Conservation (phyloP, 2,329 filamentous ascomycete genomes). For the Epichloe brachyelytri region DNA sequence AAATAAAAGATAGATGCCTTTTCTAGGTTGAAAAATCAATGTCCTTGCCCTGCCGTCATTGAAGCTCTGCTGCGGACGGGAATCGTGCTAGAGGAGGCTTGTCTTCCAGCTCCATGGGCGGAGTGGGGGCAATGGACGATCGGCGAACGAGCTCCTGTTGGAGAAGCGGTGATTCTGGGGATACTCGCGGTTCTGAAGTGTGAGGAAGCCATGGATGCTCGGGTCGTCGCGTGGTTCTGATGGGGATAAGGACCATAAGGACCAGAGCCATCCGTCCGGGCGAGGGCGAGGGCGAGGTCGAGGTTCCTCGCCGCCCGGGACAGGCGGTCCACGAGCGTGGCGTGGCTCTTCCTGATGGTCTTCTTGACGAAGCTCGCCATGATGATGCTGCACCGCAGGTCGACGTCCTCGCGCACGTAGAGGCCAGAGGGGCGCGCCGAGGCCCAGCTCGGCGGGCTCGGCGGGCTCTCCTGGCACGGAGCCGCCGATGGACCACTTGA, state of each 20-base stretch:
- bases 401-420: slow-evolving; percentile 75
- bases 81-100: neutral
- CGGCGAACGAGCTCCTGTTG: neutral
- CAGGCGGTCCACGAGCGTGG: slow-evolving; percentile 54
- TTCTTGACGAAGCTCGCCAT: slow-evolving; percentile 68
- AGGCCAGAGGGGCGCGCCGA: slow-evolving; percentile 57
- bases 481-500: slow-evolving; percentile 66
- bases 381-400: slow-evolving; percentile 65
- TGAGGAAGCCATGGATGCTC: too few species aligned
- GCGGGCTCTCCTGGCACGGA: slow-evolving; percentile 56
- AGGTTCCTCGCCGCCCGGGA: neutral
- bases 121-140: neutral
- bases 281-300: too few species aligned
- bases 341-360: slow-evolving; percentile 67
- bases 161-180: neutral
- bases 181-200: too few species aligned
- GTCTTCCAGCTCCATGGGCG: neutral
- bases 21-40: too few species aligned
- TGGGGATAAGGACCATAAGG: too few species aligned
- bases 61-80: neutral
- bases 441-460: slow-evolving; percentile 51
- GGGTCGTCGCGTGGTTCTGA: too few species aligned
- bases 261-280: too few species aligned
- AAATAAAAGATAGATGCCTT: too few species aligned
- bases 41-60: neutral